phyloP scores from a whole-genome alignment of 2,329 filamentous ascomycete species.

The Stagonosporopsis chrysanthemi region DNA sequence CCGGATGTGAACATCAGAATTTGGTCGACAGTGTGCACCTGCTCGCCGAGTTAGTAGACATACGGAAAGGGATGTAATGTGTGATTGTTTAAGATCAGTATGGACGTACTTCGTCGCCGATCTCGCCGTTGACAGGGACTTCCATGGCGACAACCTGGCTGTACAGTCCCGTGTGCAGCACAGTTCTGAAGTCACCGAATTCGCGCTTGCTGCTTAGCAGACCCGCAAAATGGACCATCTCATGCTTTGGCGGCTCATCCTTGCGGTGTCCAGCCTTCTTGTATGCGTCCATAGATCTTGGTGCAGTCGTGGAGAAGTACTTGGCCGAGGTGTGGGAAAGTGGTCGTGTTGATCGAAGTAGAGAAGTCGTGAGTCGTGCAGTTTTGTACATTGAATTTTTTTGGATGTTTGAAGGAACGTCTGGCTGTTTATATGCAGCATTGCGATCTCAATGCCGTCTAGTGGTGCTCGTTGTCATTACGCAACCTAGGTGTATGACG shows the following conservation, averaged over 20 bases:
- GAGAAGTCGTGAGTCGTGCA: conserved; percentile 8
- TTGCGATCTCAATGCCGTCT: conserved; percentile 2
- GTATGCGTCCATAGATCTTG: conserved; percentile 30
- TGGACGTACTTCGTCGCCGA: conserved; percentile 66
- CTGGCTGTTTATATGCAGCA: neutral
- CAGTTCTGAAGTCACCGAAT: conserved; percentile 66
- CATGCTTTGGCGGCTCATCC: conserved; percentile 41
- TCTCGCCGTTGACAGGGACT: conserved; percentile 68
- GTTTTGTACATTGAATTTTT: conserved; percentile 9
- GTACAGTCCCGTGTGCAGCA: conserved; percentile 69
- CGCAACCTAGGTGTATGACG: conserved; percentile 17
- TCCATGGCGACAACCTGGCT: conserved; percentile 70
- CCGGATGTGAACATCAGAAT: conserved; percentile 70
- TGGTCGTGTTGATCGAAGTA: conserved; percentile 7
- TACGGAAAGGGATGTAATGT: neutral
- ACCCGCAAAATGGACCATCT: conserved; percentile 69
- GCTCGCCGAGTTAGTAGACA: neutral
- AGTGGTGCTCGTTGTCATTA: conserved; percentile 3
- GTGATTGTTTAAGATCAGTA: neutral
- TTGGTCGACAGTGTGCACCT: conserved; percentile 67
- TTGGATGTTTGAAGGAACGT: neutral
- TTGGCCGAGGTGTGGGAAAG: neutral
- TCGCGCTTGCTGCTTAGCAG: conserved; percentile 63
- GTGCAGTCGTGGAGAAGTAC: conserved; percentile 4
- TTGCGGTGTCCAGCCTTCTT: conserved; percentile 40